Conservation (phyloP, 257 asterid genomes). For the Solanum pinnatisectum region DNA sequence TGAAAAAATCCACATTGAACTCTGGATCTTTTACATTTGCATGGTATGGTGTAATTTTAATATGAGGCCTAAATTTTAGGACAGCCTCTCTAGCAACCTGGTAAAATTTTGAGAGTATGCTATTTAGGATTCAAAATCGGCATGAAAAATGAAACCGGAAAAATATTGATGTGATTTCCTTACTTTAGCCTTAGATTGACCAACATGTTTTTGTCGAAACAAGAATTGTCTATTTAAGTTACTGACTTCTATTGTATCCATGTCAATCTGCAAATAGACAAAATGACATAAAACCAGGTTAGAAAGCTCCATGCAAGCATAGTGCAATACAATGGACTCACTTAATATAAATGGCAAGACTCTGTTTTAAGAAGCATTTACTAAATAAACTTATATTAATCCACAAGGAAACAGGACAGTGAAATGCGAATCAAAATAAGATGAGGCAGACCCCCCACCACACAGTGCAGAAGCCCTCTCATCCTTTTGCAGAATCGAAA, state of each 20-base stretch:
- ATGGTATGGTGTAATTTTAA: slow-evolving; percentile 84
- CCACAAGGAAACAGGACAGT: neutral
- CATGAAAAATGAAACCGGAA: neutral
- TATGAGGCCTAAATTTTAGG: slow-evolving; percentile 77
- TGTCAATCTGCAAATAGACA: slow-evolving; percentile 72
- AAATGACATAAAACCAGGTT: neutral
- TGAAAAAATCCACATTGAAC: slow-evolving; percentile 88
- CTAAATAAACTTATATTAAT: neutral
- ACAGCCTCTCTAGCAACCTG: slow-evolving; percentile 99
- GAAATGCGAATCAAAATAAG: neutral
- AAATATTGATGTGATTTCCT: slow-evolving; percentile 12
- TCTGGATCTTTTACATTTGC: slow-evolving; percentile 84
- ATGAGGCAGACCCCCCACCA: neutral
- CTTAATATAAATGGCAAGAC: neutral
- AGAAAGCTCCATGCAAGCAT: neutral
- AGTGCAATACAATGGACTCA: neutral
- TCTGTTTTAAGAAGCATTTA: neutral
- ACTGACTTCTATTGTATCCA: slow-evolving; percentile 99
- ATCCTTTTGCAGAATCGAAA: neutral
- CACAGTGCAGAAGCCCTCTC: neutral
- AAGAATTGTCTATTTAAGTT: slow-evolving; percentile 93
- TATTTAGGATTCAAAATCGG: slow-evolving; percentile 2
- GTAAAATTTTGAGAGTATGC: slow-evolving; percentile 9
- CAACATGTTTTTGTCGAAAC: slow-evolving; percentile 93
- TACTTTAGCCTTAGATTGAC: slow-evolving; percentile 95